Conservation (phyloP, 2,329 filamentous ascomycete genomes). For the Neonectria magnoliae region DNA sequence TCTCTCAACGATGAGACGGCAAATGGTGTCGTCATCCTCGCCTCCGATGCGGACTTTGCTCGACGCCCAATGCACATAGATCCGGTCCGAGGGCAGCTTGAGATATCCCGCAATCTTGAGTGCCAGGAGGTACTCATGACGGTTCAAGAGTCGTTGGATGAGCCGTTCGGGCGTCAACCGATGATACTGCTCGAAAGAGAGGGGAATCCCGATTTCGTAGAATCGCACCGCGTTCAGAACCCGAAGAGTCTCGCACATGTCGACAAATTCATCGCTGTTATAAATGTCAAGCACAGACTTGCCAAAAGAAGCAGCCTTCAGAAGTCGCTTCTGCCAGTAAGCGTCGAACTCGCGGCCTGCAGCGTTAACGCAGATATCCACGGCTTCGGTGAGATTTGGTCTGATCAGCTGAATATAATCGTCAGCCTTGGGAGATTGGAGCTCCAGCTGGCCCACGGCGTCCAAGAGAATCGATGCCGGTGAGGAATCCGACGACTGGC, state of each 20-base stretch:
- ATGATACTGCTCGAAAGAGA: conserved; percentile 94
- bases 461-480: conserved; percentile 93
- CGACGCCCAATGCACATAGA: conserved; percentile 97
- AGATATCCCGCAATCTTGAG: conserved; percentile 89
- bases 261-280: conserved; percentile 98
- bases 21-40: conserved; percentile 89
- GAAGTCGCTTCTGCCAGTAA: conserved; percentile 92
- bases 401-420: conserved; percentile 97
- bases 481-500: conserved; percentile 86
- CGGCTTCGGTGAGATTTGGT: conserved; percentile 86
- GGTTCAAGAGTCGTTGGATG: conserved; percentile 85
- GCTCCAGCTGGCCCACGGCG: conserved; percentile 88
- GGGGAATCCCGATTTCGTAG: conserved; percentile 87
- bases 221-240: conserved; percentile 93
- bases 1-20: conserved; percentile 85
- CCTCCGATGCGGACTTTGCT: conserved; percentile 88
- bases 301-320: conserved; percentile 97
- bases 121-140: conserved; percentile 90
- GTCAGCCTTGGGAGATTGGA: conserved; percentile 95
- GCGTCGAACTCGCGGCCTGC: conserved; percentile 91
- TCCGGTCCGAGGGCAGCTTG: conserved; percentile 84
- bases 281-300: conserved; percentile 98
- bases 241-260: conserved; percentile 94
- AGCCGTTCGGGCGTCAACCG: conserved; percentile 89
- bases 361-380: conserved; percentile 92